Evolutionary conservation across 2,329 filamentous ascomycete genomes (phyloP).

Genomic region (Aschersonia sp.): DNA sequence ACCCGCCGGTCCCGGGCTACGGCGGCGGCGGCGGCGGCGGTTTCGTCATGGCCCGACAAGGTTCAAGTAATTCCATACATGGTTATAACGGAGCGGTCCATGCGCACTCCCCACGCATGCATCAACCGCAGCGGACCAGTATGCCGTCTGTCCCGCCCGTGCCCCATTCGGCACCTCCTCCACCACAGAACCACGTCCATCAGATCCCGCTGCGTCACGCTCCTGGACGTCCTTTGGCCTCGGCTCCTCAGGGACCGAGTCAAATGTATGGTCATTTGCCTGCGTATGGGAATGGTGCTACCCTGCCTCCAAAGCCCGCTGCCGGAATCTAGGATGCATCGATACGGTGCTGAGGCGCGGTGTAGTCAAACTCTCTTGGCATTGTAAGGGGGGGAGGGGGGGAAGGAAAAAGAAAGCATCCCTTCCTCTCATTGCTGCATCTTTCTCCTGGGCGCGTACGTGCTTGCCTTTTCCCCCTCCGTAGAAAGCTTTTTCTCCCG

Average conservation of each 20-base stretch:
- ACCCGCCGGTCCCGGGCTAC: slow-evolving; percentile 33
- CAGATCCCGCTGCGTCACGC: slow-evolving; percentile 28
- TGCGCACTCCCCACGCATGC: slow-evolving; percentile 18
- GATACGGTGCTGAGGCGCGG: slow-evolving; percentile 11
- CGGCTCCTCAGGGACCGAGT: slow-evolving; percentile 24
- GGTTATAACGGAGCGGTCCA: slow-evolving; percentile 31
- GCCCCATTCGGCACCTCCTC: slow-evolving; percentile 16
- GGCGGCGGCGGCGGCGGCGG: slow-evolving; percentile 23
- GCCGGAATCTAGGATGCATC: slow-evolving; percentile 28
- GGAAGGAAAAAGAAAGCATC: background rate
- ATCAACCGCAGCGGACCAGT: slow-evolving; percentile 3
- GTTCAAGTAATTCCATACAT: slow-evolving; percentile 38
- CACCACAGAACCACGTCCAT: slow-evolving; percentile 12
- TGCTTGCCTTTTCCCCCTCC: background rate
- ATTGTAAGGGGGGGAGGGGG: background rate
- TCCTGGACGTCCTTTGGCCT: slow-evolving; percentile 29
- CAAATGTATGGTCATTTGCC: slow-evolving; percentile 38
- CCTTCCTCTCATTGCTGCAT: background rate
- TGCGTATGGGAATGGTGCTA: slow-evolving; percentile 44
- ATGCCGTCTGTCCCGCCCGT: background rate
- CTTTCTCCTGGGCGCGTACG: background rate
- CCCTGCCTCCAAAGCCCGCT: slow-evolving; percentile 43
- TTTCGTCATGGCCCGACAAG: slow-evolving; percentile 42
- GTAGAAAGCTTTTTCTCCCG: background rate
- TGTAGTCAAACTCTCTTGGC: slow-evolving; percentile 7